Percentiles rank a stretch among this genome's conserved stretches.
Conservation (phyloP, 495 filamentous ascomycete species). For the Tuber brumale region DNA sequence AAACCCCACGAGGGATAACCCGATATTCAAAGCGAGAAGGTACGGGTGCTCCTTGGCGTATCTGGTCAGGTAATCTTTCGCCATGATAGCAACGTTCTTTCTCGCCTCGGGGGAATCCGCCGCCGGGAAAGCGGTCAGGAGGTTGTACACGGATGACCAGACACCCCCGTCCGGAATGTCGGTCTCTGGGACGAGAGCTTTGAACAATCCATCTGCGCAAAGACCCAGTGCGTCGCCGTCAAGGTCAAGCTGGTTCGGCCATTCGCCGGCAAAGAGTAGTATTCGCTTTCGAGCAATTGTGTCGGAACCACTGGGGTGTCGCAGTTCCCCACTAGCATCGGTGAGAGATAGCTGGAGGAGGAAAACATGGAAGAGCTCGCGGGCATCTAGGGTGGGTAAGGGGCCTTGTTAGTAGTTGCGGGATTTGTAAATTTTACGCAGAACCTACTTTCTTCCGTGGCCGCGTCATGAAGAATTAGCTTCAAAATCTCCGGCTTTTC, state of each 20-base stretch:
- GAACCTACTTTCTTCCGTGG: not conserved
- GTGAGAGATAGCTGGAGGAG: not conserved
- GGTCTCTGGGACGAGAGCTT: not conserved
- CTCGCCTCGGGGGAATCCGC: not conserved
- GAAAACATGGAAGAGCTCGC: conserved; percentile 1
- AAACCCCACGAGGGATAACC: not conserved
- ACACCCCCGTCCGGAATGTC: not conserved
- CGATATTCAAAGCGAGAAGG: not conserved
- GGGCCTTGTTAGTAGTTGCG: not conserved
- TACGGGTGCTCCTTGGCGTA: not conserved
- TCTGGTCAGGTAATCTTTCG: not conserved
- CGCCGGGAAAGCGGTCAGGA: not conserved
- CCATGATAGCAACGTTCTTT: not conserved
- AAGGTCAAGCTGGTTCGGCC: not conserved
- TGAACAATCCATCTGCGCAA: not conserved
- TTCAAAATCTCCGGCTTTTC: not conserved
- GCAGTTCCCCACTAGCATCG: not conserved
- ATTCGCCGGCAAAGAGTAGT: not conserved
- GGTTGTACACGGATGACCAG: not conserved
- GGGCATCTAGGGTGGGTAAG: not conserved
- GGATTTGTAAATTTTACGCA: not conserved
- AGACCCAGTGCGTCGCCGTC: not conserved
- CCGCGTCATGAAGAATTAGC: not conserved
- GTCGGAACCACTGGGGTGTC: not conserved
- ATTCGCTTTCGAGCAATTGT: not conserved